Percentiles rank a stretch among this genome's conserved stretches.
phyloP scores from a whole-genome alignment of 1,139 yeast species.

The Tardiomyces blankii region DNA sequence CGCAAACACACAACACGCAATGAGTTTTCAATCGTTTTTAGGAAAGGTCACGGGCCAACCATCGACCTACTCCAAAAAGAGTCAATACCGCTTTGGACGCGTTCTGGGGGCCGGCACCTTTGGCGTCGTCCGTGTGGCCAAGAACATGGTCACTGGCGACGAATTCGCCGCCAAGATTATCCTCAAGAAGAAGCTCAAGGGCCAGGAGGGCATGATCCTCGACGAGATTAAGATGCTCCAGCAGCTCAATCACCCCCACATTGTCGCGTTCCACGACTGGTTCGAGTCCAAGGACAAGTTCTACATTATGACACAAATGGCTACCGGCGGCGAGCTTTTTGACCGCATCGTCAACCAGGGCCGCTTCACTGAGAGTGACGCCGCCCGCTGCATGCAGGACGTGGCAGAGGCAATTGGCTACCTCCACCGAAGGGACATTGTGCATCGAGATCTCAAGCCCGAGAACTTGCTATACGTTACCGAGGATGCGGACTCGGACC shows the following conservation, averaged over 20 bases:
- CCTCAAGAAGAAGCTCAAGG: conserved; percentile 69
- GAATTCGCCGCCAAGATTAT: conserved; percentile 83
- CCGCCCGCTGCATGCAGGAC: conserved; percentile 57
- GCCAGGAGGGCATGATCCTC: conserved; percentile 57
- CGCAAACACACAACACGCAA: too few species aligned
- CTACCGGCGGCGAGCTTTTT: conserved; percentile 87
- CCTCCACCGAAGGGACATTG: conserved; percentile 63
- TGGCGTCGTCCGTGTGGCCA: conserved; percentile 78
- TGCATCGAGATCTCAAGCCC: conserved; percentile 86
- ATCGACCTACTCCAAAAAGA: conserved; percentile 50
- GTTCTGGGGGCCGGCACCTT: conserved; percentile 88
- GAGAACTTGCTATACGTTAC: conserved; percentile 70
- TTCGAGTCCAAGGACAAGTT: conserved; percentile 61
- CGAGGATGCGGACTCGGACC: conserved; percentile 43
- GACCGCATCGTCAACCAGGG: conserved; percentile 73
- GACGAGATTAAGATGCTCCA: conserved; percentile 66
- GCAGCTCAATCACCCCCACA: conserved; percentile 63
- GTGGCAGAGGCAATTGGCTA: conserved; percentile 64
- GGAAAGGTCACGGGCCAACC: conserved; percentile 64
- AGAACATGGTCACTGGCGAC: conserved; percentile 44
- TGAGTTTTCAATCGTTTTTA: conserved; percentile 7
- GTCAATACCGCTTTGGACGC: conserved; percentile 58
- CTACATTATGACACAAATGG: conserved; percentile 43
- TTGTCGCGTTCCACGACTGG: conserved; percentile 78
- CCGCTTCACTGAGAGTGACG: conserved; percentile 76